Percentiles rank a stretch among this genome's conserved stretches.
phyloP scores from a whole-genome alignment of 148 eudicot species.

The Pharnaceum exiguum region DNA sequence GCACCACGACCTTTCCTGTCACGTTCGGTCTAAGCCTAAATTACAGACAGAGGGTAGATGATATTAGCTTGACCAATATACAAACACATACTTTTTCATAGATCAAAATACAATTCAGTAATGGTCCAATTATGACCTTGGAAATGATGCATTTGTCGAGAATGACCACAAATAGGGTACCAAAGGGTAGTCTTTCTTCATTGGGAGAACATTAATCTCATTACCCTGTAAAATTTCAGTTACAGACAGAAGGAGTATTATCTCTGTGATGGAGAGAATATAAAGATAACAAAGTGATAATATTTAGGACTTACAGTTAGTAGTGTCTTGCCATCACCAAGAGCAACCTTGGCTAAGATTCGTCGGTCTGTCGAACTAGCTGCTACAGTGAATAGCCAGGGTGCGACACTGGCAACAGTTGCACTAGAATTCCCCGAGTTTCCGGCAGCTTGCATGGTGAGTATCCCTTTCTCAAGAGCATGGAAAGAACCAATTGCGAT shows the following conservation, averaged over 20 bases:
- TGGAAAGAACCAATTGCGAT: slow-evolving; percentile 37
- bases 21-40: slow-evolving; percentile 9
- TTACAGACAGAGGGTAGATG: too few species aligned
- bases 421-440: neutral
- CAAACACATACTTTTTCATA: neutral
- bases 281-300: neutral
- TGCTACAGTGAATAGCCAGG: slow-evolving; percentile 44
- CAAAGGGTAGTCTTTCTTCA: too few species aligned
- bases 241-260: too few species aligned
- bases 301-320: slow-evolving; percentile 12
- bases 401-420: slow-evolving; percentile 28
- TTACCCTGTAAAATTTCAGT: too few species aligned
- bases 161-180: too few species aligned
- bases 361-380: slow-evolving; percentile 28
- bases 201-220: too few species aligned
- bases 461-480: slow-evolving; percentile 36
- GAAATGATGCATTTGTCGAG: too few species aligned
- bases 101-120: too few species aligned
- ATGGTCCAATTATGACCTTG: too few species aligned
- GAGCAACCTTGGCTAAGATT: slow-evolving; percentile 14
- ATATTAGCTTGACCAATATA: neutral
- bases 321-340: slow-evolving; percentile 25
- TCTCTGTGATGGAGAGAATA: too few species aligned
- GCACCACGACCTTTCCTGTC: slow-evolving; percentile 32
- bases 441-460: slow-evolving; percentile 35